Base-by-base conservation (phyloP, 495 filamentous ascomycete species). In the Penicillium cataractarum region DNA sequence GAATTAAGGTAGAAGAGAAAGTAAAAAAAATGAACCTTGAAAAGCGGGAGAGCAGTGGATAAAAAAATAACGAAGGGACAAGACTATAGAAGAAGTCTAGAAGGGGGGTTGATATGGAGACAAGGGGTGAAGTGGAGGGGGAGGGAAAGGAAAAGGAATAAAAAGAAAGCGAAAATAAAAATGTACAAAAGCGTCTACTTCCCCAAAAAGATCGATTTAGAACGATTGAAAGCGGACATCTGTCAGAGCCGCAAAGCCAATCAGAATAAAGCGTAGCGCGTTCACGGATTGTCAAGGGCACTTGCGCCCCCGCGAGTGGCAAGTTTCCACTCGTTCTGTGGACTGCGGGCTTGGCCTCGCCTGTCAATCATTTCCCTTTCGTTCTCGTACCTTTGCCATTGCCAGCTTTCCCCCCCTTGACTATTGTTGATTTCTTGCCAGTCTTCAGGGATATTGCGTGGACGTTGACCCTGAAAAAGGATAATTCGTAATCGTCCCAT, bases 11-110 rank as follows among this genome's bases (percentile, higher is more conserved):
- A 55, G 29, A 31, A 22, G 33, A 62, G 61, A 50, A 37, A 42
- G 46, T 44, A 42, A 42, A 31, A 63, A 55, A 19, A 52, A n/a
- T 32, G 53, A 58, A 17, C 13, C 22, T 15, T 22, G 55, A 22
- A 53, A 32, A 40, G 37, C 46, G 15, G 57, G 60, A 40, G 49
- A 51, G 27, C n/a, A 62, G 61, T 63, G 61, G 55, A 51, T 63
- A 58, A 62, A 59, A 70, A 67, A 63, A 13, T n/a, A 46, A 46
- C 42, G 67, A 69, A 70, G 44, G 64, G 69, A 69, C 61, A 63
- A 65, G 65, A 68, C 63, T 61, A 61, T 66, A 19, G 60, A 65
- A 65, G 60, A 70, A 74, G 67, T 72, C 70, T 67, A 68, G 71
- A 75, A 69, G 66, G 72, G 65, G 53, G 55, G 22, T 42, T 62